phyloP scores from a whole-genome alignment of 441 rosid genomes.

The Pelargonium citronellum region DNA sequence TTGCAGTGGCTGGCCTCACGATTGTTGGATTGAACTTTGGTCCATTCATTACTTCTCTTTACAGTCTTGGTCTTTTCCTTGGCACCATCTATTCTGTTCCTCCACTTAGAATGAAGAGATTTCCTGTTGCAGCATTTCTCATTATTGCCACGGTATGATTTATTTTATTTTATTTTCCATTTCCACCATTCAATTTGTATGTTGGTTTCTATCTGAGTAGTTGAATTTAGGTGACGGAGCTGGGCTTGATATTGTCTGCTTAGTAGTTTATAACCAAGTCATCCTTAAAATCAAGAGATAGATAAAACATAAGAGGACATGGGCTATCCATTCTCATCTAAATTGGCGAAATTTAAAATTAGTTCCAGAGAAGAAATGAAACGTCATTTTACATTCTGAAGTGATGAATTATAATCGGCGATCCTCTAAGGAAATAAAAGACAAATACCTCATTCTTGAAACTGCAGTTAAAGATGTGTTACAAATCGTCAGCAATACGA shows the following conservation, averaged over 20 bases:
- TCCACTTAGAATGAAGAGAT: constrained; percentile 90
- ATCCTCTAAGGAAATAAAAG: neutral
- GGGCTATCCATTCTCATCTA: constrained; percentile 1
- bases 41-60: constrained; percentile 70
- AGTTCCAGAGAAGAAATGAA: neutral
- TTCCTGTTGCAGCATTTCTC: constrained; percentile 83
- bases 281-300: neutral
- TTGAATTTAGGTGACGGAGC: neutral
- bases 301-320: neutral
- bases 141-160: constrained; percentile 73
- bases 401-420: neutral
- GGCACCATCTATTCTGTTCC: constrained; percentile 97
- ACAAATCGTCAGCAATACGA: neutral
- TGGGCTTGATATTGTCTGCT: neutral
- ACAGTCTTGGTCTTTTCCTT: constrained; percentile 72
- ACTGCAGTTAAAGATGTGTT: neutral
- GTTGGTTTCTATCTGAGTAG: constrained; percentile 2
- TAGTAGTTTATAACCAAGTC: neutral
- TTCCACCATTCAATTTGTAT: constrained; percentile 2
- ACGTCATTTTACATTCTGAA: neutral
- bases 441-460: neutral
- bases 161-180: constrained; percentile 9
- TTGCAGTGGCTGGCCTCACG: constrained; percentile 62
- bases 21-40: constrained; percentile 78
- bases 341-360: neutral